Evolutionary conservation across 176 grass and related monocot genomes (phyloP).

Genomic region (Raddia distichophylla): DNA sequence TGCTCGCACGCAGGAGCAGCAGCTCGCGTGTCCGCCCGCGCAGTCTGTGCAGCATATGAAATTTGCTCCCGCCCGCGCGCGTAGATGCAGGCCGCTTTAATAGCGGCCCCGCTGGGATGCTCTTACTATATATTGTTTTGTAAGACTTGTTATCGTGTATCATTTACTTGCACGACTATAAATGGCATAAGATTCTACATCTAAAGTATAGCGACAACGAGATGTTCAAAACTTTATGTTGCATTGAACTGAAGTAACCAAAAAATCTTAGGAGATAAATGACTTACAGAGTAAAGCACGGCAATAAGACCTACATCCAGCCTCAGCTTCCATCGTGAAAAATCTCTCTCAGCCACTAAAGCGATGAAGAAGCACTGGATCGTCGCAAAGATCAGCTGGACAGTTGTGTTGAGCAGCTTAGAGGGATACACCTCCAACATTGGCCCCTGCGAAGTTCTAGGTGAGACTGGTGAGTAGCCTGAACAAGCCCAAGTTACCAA

Average conservation of each 20-base stretch:
- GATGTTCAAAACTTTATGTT: neutral
- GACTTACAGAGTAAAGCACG: constrained; percentile 49
- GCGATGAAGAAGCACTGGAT: constrained; percentile 60
- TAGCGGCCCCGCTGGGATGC: no score
- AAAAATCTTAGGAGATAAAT: neutral
- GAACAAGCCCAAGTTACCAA: neutral
- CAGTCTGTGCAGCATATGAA: no score
- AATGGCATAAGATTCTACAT: neutral
- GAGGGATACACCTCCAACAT: constrained; percentile 59
- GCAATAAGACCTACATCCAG: constrained; percentile 40
- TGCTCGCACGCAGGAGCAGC: no score
- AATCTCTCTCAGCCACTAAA: constrained; percentile 54
- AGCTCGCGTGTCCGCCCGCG: no score
- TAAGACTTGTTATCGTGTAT: neutral
- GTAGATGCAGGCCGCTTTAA: no score
- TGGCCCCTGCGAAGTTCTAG: constrained; percentile 28
- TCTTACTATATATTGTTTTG: no score
- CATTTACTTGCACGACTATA: neutral
- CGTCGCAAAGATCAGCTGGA: constrained; percentile 54
- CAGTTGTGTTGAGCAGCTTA: constrained; percentile 52
- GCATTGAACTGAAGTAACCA: neutral
- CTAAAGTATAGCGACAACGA: neutral
- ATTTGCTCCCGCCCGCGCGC: no score
- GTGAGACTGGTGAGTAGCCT: neutral
- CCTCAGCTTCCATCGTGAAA: constrained; percentile 52